A percentile compares a stretch with the other conserved stretches of the same genome.
Conservation (phyloP, 305 asterid genomes). For the Solanum hybrid region DNA sequence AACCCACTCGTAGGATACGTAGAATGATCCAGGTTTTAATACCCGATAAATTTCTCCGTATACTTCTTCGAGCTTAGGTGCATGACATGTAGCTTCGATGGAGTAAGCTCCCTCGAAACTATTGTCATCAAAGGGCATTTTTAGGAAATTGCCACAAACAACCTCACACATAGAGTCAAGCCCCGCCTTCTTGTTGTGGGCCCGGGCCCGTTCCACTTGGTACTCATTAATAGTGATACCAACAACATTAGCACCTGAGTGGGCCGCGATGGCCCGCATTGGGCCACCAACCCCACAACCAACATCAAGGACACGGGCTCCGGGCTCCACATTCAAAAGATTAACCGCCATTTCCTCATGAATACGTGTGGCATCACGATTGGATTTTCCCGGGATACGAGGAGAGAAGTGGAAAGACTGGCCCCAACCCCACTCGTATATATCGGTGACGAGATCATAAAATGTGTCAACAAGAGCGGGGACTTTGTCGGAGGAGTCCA, state of each 20-base stretch:
- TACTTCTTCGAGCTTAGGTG: background rate
- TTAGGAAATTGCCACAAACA: background rate
- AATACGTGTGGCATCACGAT: conserved; percentile 10
- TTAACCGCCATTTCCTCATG: conserved; percentile 10
- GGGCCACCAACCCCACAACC: background rate
- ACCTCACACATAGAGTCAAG: background rate
- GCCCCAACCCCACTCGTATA: background rate
- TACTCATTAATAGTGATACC: background rate
- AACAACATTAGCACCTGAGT: background rate
- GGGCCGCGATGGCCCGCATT: background rate
- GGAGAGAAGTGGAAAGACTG: background rate
- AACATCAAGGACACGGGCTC: background rate
- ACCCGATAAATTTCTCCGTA: background rate
- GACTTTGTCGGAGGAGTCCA: background rate
- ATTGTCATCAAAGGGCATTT: background rate
- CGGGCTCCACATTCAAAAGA: background rate
- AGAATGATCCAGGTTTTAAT: background rate
- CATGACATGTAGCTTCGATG: background rate
- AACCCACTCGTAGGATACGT: background rate
- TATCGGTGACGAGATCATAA: background rate
- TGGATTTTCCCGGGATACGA: background rate
- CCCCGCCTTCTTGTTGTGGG: background rate
- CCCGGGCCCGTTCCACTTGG: background rate
- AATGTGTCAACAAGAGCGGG: background rate
- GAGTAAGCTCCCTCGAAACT: background rate